Base-by-base conservation (phyloP, 257 asterid genomes). In the Solanum virginianum region DNA sequence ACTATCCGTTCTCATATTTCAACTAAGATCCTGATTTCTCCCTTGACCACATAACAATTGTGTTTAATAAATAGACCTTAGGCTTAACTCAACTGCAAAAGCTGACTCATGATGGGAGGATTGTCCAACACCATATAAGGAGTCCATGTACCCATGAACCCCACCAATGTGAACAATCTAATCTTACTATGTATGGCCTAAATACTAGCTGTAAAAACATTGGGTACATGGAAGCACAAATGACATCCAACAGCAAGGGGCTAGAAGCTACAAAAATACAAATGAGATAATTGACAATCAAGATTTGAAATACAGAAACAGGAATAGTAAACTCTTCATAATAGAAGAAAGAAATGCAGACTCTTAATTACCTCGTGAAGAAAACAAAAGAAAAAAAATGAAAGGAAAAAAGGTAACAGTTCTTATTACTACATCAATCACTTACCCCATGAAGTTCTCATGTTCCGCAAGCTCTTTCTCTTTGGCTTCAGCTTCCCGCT, bases 401-500 rank as follows among this genome's bases (percentile, higher is more conserved):
- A 47, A 74, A 47, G 39, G 22, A 43, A 7, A 10, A 47, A 8
- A 51, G 51, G 65, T 3, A 79, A 29, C 12, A 77, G 15, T 77
- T 49, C 63, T 51, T 53, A 55, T 77, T 49, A 77, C 53, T 77
- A 77, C 63, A 79, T 26, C 12, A 53, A 26, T 3, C 83, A 80
- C 91, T 81, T 81, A 94, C 99, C 95, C 87, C 16, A 86, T 88
- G 84, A 94, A 91, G 88, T 90, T 87, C 45, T 72, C 95, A 87
- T 84, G 75, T 87, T 97, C 99, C 70, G 96, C 90, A 84, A 94
- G 96, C 81, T 94, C 99, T 89, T 91, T 95, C 90, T 93, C 97
- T 87, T 85, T 92, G 80, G 99, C 99, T 93, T 93, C 97, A 86
- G 92, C 90, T 89, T 93, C 97, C 91, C 89, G 77, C 85, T 97